phyloP scores from a whole-genome alignment of 2,329 filamentous ascomycete species.

The Sarocladium kiliense region DNA sequence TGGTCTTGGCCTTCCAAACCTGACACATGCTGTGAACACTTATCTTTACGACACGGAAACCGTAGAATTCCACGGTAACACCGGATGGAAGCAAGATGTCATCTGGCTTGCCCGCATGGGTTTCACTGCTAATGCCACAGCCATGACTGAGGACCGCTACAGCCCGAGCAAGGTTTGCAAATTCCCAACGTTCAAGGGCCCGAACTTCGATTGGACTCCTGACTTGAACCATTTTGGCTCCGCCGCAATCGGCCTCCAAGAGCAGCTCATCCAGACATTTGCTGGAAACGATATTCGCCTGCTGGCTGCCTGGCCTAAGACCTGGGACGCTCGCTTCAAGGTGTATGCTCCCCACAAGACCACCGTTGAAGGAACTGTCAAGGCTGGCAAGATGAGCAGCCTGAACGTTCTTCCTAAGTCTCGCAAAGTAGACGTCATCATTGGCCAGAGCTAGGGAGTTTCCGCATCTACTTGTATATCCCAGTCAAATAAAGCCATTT shows the following conservation, averaged over 20 bases:
- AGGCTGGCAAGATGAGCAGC: background rate
- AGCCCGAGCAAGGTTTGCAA: constrained; percentile 9
- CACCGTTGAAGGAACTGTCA: constrained; percentile 7
- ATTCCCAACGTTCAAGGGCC: constrained; percentile 11
- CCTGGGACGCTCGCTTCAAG: constrained; percentile 10
- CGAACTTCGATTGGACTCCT: constrained; percentile 10
- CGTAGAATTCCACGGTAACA: constrained; percentile 7
- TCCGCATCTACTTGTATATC: too few relatives aligned
- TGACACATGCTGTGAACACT: constrained; percentile 9
- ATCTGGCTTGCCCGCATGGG: constrained; percentile 12
- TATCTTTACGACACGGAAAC: constrained; percentile 10
- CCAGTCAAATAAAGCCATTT: too few relatives aligned
- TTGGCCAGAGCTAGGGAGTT: too few relatives aligned
- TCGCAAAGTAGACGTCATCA: background rate
- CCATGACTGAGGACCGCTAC: constrained; percentile 9
- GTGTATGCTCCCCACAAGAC: constrained; percentile 9
- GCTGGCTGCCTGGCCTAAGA: constrained; percentile 6
- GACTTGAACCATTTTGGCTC: constrained; percentile 10
- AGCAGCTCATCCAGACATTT: constrained; percentile 11
- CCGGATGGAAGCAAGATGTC: constrained; percentile 10
- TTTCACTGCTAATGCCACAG: constrained; percentile 8
- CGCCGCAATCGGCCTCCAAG: constrained; percentile 9
- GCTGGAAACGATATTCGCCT: constrained; percentile 7
- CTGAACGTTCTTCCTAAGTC: background rate
- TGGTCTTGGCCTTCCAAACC: constrained; percentile 8